Evolutionary conservation across 2,329 filamentous ascomycete species (phyloP).

Genomic region (Pestalotiopsis sp.): DNA sequence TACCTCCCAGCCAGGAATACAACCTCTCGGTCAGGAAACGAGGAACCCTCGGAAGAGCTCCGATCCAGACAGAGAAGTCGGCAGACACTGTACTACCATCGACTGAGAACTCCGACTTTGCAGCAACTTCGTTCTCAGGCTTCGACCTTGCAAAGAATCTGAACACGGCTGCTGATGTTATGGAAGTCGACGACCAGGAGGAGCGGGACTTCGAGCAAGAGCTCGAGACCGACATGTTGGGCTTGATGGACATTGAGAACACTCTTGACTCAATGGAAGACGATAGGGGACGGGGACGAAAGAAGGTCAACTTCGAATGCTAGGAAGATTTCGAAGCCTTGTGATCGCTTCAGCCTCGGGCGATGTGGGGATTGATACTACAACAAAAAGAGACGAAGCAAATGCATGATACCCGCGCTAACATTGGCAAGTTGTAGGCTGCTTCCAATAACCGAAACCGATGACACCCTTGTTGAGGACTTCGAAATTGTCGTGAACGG

Average conservation of each 20-base stretch:
- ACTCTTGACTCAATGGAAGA: slow-evolving; percentile 58
- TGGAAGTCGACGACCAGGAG: slow-evolving; percentile 43
- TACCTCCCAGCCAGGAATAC: slow-evolving; percentile 44
- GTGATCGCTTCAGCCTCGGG: slow-evolving; percentile 15
- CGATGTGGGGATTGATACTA: neutral
- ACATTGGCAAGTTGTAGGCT: slow-evolving; percentile 9
- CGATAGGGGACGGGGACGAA: slow-evolving; percentile 48
- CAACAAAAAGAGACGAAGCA: neutral
- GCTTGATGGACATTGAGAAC: slow-evolving; percentile 68
- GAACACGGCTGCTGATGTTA: slow-evolving; percentile 54
- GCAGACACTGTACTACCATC: slow-evolving; percentile 26
- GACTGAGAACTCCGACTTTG: slow-evolving; percentile 27
- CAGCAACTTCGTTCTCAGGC: slow-evolving; percentile 35
- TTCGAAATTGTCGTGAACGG: neutral
- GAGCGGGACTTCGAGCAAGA: slow-evolving; percentile 59
- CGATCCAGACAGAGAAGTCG: slow-evolving; percentile 18
- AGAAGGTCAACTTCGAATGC: slow-evolving; percentile 56
- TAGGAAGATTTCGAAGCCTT: slow-evolving; percentile 22
- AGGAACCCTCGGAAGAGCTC: slow-evolving; percentile 24
- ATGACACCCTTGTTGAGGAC: neutral
- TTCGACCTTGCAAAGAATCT: slow-evolving; percentile 56
- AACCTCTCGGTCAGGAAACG: slow-evolving; percentile 46
- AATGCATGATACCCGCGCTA: slow-evolving; percentile 12
- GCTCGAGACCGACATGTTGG: slow-evolving; percentile 65
- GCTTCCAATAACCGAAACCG: neutral